phyloP scores from a whole-genome alignment of 1,284 basidiomycete genomes.

The Ustilago curta region DNA sequence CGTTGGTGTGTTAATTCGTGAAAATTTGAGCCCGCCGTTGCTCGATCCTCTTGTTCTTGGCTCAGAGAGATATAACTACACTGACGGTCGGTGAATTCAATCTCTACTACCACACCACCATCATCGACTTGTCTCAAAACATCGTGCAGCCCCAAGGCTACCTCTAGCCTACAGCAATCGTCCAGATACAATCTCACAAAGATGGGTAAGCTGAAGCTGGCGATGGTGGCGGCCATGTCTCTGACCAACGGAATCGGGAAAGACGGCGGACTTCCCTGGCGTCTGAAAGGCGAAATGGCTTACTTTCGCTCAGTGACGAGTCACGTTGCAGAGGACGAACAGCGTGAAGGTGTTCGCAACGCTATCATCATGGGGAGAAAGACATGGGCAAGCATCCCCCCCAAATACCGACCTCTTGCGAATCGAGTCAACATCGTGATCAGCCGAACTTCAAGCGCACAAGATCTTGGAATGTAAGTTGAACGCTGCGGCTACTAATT shows the following conservation, averaged over 20 bases:
- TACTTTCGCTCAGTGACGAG: slow-evolving; percentile 89
- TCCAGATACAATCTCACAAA: neutral
- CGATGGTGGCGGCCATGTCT: slow-evolving; percentile 93
- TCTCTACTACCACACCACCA: no score
- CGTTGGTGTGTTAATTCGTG: no score
- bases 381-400: slow-evolving; percentile 98
- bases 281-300: slow-evolving; percentile 87
- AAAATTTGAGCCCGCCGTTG: no score
- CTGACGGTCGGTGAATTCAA: no score
- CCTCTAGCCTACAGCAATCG: neutral
- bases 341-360: slow-evolving; percentile 73
- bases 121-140: no score
- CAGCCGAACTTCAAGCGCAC: slow-evolving; percentile 75
- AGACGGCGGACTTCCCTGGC: slow-evolving; percentile 84
- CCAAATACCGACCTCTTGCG: slow-evolving; percentile 83
- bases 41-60: no score
- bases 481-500: neutral
- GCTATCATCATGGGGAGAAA: slow-evolving; percentile 95
- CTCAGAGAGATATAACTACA: no score
- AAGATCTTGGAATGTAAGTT: slow-evolving; percentile 75
- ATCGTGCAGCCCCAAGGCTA: no score
- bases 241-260: slow-evolving; percentile 87
- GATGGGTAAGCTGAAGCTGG: slow-evolving; percentile 72
- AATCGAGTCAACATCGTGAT: slow-evolving; percentile 85
- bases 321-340: slow-evolving; percentile 68